Evolutionary conservation across 768 basidiomycete genomes (phyloP).

Genomic region (Suillus sp.): DNA sequence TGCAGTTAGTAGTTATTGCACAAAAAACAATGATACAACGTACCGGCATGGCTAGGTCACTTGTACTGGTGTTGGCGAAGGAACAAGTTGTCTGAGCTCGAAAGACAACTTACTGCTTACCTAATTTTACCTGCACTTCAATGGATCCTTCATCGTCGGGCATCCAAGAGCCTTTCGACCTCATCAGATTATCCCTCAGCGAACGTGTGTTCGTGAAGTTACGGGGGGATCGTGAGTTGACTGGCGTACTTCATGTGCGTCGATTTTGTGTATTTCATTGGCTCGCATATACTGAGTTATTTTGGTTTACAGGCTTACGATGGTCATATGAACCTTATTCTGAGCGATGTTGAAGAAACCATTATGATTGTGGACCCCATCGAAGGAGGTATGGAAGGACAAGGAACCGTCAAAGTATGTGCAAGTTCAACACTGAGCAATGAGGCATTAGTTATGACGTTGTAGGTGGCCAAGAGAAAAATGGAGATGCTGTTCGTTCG

Average conservation of each 20-base stretch:
- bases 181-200: constrained; percentile 92
- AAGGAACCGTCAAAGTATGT: constrained; percentile 67
- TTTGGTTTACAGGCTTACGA: constrained; percentile 81
- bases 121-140: constrained; percentile 24
- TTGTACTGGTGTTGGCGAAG: constrained; percentile 28
- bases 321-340: constrained; percentile 99
- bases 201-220: constrained; percentile 99
- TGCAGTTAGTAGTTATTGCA: constrained; percentile 14
- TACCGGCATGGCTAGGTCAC: constrained; percentile 59
- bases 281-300: constrained; percentile 15
- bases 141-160: constrained; percentile 76
- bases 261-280: constrained; percentile 7
- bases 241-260: constrained; percentile 89
- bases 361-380: constrained; percentile 90
- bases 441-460: constrained; percentile 2
- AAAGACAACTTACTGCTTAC: constrained; percentile 29
- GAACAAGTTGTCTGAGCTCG: constrained; percentile 29
- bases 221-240: constrained; percentile 89
- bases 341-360: constrained; percentile 97
- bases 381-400: constrained; percentile 61
- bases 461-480: constrained; percentile 86
- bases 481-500: constrained; percentile 98
- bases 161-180: constrained; percentile 96
- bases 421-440: not conserved
- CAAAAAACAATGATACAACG: constrained; percentile 28